These are phyloP conservation scores for Gaertneriomyces sp. DNA, from an alignment of 192 early-diverging fungal species.

Conservation along the genomic window DNA sequence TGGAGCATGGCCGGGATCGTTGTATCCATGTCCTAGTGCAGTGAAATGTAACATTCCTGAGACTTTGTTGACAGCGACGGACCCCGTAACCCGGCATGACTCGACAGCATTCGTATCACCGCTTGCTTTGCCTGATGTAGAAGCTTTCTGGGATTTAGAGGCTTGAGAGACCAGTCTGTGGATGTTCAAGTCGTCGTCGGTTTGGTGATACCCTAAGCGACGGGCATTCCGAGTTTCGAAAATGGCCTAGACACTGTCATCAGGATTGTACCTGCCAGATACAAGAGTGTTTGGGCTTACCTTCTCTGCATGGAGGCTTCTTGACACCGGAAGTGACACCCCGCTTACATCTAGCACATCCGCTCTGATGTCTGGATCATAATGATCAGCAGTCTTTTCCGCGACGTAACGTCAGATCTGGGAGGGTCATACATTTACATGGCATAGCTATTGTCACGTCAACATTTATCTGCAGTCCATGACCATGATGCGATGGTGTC, in stretches of 20 bases:
- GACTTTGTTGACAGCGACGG: slow-evolving; percentile 73
- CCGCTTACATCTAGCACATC: slow-evolving; percentile 70
- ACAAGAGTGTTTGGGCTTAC: background rate
- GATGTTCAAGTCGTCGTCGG: slow-evolving; percentile 5
- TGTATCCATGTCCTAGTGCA: slow-evolving; percentile 83
- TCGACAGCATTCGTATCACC: slow-evolving; percentile 15
- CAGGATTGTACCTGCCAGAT: background rate
- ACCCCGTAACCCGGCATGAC: slow-evolving; percentile 74
- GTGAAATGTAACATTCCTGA: slow-evolving; percentile 90
- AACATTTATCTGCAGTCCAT: slow-evolving; percentile 74
- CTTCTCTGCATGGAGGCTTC: slow-evolving; percentile 47
- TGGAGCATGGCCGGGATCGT: slow-evolving; percentile 55
- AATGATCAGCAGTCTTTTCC: no score
- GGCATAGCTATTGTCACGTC: slow-evolving; percentile 86
- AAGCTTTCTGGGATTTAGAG: background rate
- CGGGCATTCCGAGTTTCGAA: background rate
- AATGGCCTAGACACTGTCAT: background rate
- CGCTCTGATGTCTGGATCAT: slow-evolving; percentile 49
- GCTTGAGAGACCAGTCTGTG: slow-evolving; percentile 27
- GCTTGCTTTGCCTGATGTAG: background rate
- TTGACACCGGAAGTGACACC: slow-evolving; percentile 52
- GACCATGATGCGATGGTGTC: slow-evolving; percentile 40
- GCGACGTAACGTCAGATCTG: slow-evolving; percentile 17
- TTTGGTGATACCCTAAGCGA: background rate
- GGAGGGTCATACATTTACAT: slow-evolving; percentile 53